Base-by-base conservation (phyloP, 306 rosid genomes). In the Casuarina glauca region DNA sequence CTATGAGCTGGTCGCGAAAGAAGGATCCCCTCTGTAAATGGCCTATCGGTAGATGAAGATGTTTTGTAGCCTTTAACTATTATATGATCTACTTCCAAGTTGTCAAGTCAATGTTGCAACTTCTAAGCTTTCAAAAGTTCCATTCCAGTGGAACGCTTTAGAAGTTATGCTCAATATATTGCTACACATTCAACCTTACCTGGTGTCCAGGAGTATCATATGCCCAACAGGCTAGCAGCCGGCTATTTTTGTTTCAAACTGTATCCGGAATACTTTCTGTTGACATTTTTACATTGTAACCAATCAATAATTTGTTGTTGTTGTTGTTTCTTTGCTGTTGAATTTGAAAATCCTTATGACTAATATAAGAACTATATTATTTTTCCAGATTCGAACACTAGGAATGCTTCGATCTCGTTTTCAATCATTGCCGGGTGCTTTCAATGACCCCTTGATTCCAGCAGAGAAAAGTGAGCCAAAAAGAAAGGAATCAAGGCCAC, bases 351-450 rank as follows among this genome's bases (percentile, higher is more conserved):
- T 8, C 62, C 6, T 38, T 63, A 13, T 12, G 44, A 63, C 9
- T 3, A 20, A 55, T 20, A 55, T 55, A 55, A 55, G 62, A 55
- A 19, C 62, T 9, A 17, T 42, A 32, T 16, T 17, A 42, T 42
- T 66, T 66, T 43, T 42, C 32, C 89, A 95, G 98, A 95, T 95
- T 81, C 91, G 98, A 74, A 95, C 98, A 5, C 81, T 95, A 57
- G 98, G 98, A 87, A 95, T 95, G 98, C 97, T 95, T 39, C 86
- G 98, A 76, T 95, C 97, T 77, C 97, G 97, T 51, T 95, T 95
- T 78, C 80, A 88, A 74, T 87, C 97, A 9, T 55, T 95, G 73
- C 98, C 98, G 69, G 96, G 93, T 85, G 97, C 93, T 68, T 92
- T 95, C 84, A 95, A 93, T 76, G 90, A 83, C 69, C 67, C 91